Conservation (phyloP, 2,329 filamentous ascomycete genomes). For the Exophiala xenobiotica region DNA sequence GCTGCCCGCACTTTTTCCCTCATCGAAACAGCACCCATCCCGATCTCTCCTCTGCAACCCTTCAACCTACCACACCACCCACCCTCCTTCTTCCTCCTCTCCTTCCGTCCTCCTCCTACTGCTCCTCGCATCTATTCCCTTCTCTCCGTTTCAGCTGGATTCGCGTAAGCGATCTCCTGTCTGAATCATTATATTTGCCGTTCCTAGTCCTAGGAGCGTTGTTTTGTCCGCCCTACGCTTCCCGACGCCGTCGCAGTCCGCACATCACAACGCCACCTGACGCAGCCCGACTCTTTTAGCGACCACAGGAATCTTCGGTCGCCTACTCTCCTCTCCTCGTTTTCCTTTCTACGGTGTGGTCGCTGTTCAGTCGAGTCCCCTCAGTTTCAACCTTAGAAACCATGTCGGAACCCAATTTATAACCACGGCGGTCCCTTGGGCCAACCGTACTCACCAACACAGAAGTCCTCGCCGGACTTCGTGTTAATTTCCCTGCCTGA, state of each 20-base stretch:
- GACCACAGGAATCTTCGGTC: not conserved
- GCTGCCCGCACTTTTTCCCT: conserved; percentile 14
- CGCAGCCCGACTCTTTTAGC: conserved; percentile 2
- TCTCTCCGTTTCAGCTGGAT: conserved; percentile 11
- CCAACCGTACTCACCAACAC: conserved; percentile 28
- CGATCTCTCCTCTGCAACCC: not conserved
- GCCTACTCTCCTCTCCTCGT: not conserved
- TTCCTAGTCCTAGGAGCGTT: not conserved
- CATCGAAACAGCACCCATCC: conserved; percentile 3
- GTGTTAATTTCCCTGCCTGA: conserved; percentile 25
- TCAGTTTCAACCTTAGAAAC: conserved; percentile 20
- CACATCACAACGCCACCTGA: conserved; percentile 14
- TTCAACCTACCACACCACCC: not conserved
- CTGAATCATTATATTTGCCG: conserved; percentile 3
- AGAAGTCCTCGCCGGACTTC: conserved; percentile 7
- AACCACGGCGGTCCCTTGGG: conserved; percentile 40
- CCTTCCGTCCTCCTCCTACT: conserved; percentile 8
- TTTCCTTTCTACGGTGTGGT: not conserved
- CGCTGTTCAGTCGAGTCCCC: conserved; percentile 12
- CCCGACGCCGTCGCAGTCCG: conserved; percentile 1
- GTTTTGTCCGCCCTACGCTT: conserved; percentile 2
- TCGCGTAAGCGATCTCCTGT: conserved; percentile 20
- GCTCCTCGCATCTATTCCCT: conserved; percentile 4
- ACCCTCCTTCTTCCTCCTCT: not conserved
- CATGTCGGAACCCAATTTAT: conserved; percentile 44